Conservation (phyloP, 441 rosid genomes). For the Codiaeum variegatum region DNA sequence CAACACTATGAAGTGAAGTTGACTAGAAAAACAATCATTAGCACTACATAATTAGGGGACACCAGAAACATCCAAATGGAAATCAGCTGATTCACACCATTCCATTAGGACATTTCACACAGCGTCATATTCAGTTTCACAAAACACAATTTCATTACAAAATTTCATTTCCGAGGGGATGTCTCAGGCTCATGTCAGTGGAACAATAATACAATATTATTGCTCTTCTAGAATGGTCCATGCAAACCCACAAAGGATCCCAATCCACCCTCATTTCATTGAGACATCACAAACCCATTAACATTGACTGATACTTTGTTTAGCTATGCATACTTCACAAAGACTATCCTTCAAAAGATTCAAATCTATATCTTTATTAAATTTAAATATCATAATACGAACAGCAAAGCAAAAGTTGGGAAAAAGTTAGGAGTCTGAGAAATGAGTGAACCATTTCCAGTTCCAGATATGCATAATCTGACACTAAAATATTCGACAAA, state of each 20-base stretch:
- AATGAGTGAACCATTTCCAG: background rate
- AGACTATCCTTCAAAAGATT: slow-evolving; percentile 4
- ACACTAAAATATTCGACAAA: background rate
- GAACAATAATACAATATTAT: background rate
- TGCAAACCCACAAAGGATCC: background rate
- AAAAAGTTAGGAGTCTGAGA: background rate
- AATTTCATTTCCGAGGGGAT: background rate
- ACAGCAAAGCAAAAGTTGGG: background rate
- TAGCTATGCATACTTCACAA: background rate
- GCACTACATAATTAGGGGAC: background rate
- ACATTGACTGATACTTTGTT: background rate
- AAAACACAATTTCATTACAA: background rate
- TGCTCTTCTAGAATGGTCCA: background rate
- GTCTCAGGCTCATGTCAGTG: background rate
- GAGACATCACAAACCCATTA: background rate
- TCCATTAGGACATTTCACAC: background rate
- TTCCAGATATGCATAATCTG: background rate
- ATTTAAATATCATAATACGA: background rate
- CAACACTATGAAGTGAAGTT: background rate
- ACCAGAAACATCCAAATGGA: background rate
- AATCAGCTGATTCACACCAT: background rate
- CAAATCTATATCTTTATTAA: background rate
- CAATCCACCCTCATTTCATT: background rate
- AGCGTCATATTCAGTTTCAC: background rate
- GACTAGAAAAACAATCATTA: background rate